Base-by-base conservation (phyloP, 108 stramenopile genomes). In the Fragilaria crotonensis region DNA sequence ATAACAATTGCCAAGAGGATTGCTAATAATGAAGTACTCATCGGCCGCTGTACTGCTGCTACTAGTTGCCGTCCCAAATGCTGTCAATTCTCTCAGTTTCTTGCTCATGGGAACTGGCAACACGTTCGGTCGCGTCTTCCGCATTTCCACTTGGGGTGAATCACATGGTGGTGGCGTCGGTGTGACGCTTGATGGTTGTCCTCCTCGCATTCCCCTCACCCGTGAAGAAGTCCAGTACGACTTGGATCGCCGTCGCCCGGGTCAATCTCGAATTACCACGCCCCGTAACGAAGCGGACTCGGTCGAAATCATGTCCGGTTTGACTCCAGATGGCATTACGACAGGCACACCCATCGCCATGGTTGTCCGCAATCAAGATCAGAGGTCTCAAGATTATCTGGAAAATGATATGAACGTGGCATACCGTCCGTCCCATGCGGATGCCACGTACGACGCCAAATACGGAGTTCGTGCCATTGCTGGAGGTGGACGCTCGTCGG, bases 61-160 rank as follows among this genome's bases (percentile, higher is more conserved):
- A n/a, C n/a, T n/a, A n/a, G n/a, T n/a, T n/a, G n/a, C n/a, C n/a
- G n/a, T n/a, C n/a, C n/a, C n/a, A n/a, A n/a, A n/a, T n/a, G n/a
- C n/a, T 41, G 36, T 14, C 36, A 11, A 7, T 41, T 14, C 36
- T 14, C 14, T 41, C 14, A 41, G 36, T 14, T 41, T 41, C 36
- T 55, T 85, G 30, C 68, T 66, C 36, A 97, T 97, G 96, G 88
- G 93, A 21, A 83, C 83, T 19, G 97, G 97, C 48, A 96, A 95
- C 64, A 72, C 95, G 55, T 99, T 93, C 63, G 98, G 98, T n/a
- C 78, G 88, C 11, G 58, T 91, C 56, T 98, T 99, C 64, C 93
- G 96, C 54, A 96, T 97, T 53, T 94, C 95, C 47, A 98, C 98
- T 20, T 99, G 90, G 83, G 98, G 97, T 21, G 98, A 99, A 79